Percentiles rank a stretch among this genome's conserved stretches.
Conservation (phyloP, 192 early-diverging fungal species). For the Coemansia sp. region DNA sequence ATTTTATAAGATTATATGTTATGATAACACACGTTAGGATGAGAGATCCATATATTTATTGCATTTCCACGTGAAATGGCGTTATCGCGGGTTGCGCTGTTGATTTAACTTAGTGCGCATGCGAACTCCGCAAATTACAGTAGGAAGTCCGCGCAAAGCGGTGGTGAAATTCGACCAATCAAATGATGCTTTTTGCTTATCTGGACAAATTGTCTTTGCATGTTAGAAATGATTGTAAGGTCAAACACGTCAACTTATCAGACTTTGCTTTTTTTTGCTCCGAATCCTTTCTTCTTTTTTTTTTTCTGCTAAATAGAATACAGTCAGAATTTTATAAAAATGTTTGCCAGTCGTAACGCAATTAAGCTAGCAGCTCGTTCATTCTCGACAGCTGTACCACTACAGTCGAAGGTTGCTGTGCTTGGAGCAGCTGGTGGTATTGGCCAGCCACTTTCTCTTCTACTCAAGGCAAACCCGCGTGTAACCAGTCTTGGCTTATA, state of each 20-base stretch:
- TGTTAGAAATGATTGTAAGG: neutral
- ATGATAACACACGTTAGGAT: too few relatives aligned
- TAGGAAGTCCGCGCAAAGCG: neutral
- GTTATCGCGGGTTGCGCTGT: neutral
- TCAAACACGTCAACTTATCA: neutral
- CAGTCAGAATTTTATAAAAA: constrained; percentile 15
- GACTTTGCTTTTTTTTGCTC: neutral
- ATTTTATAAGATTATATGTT: too few relatives aligned
- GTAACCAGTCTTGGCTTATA: constrained; percentile 86
- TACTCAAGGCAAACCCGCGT: constrained; percentile 85
- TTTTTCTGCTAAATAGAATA: neutral
- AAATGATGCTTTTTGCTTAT: constrained; percentile 1
- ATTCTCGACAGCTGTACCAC: constrained; percentile 53
- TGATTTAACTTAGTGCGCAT: neutral
- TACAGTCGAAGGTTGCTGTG: constrained; percentile 63
- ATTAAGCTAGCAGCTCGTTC: constrained; percentile 47
- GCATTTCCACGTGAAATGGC: too few relatives aligned
- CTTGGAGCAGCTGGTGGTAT: constrained; percentile 90
- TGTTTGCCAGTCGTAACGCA: constrained; percentile 54
- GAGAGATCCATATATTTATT: too few relatives aligned
- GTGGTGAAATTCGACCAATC: constrained; percentile 18
- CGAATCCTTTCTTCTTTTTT: neutral
- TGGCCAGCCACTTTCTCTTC: constrained; percentile 94
- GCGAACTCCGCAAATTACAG: neutral
- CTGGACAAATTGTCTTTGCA: neutral